Evolutionary conservation across 805 yeast species (phyloP), one percentile per base, ranked within the genome.

Genomic region (Pichia phayaonensis): DNA sequence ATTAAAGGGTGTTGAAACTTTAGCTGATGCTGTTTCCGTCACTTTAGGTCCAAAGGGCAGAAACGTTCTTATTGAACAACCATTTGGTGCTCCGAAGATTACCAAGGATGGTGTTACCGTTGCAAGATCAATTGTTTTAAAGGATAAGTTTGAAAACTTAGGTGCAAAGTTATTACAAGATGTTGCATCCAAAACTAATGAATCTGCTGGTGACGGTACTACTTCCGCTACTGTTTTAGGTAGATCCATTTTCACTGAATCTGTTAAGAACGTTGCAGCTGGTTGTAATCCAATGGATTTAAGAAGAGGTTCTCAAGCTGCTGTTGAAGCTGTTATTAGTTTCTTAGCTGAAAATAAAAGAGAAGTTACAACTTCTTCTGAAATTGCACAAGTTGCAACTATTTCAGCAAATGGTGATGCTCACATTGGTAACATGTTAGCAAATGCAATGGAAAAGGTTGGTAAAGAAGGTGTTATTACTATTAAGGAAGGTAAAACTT

Each of bases 401-500:
- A 92, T 92, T 63, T 88, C 97, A 50, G 97, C 98, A 57, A 92
- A 92, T 70, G 98, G 98, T 57, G 99, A 92, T 68, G 65, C 77
- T 29, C 96, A 90, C 75, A 86, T 92, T 59, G 99, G 99, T 68
- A 74, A 79, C 66, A 75, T 94, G 60, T 78, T 92, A 66, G 96
- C 98, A 48, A 80, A 84, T 49, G 98, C 99, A 58, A 92, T 92
- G 95, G 97, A 90, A 73, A 90, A 90, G 71, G 99, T 92, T 54
- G 99, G 99, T 62, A 90, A 92, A 73, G 98, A 92, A 71, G 99
- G 99, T 77, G 98, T 92, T 56, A 90, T 92, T 70, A 92, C 98
- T 60, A 94, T 92, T 63, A 92, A 85, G 76, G 97, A 89, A 72
- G 98, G 98, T 61, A 90, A 89, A 78, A 94, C 97, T 61, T 76